Conservation (phyloP, 179 eudicot species). For the Amaranthus tricolor region DNA sequence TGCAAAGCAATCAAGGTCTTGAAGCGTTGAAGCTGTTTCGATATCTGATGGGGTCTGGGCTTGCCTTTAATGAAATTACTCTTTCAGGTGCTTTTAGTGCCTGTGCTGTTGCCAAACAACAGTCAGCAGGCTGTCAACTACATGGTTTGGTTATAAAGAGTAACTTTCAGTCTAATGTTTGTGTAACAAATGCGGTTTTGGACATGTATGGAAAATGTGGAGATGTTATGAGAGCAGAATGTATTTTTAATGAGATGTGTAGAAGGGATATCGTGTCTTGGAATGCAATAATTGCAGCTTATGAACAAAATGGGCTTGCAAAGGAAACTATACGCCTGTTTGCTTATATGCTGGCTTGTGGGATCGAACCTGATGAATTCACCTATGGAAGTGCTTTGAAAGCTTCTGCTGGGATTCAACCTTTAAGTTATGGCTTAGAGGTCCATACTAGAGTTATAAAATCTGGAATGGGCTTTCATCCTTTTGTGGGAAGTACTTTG, state of each 20-base stretch:
- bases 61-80: conserved; percentile 67
- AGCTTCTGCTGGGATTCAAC: conserved; percentile 57
- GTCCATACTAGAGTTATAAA: conserved; percentile 56
- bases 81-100: conserved; percentile 74
- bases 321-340: conserved; percentile 54
- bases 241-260: conserved; percentile 63
- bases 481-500: conserved; percentile 65
- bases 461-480: conserved; percentile 59
- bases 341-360: conserved; percentile 55
- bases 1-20: conserved; percentile 47
- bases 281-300: conserved; percentile 80
- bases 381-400: conserved; percentile 86
- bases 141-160: conserved; percentile 65
- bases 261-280: conserved; percentile 73
- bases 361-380: conserved; percentile 81
- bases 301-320: conserved; percentile 66
- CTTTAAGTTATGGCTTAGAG: conserved; percentile 44
- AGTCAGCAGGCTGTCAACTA: conserved; percentile 48
- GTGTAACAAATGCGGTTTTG: conserved; percentile 63
- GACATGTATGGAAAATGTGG: conserved; percentile 84
- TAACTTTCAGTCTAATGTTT: conserved; percentile 40
- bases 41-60: conserved; percentile 45
- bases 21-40: conserved; percentile 56
- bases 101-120: conserved; percentile 51
- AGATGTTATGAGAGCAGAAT: conserved; percentile 48